Percentiles rank a stretch among this genome's conserved stretches.
Evolutionary conservation across 441 rosid genomes (phyloP).

Genomic region (Flueggea neowawraea): DNA sequence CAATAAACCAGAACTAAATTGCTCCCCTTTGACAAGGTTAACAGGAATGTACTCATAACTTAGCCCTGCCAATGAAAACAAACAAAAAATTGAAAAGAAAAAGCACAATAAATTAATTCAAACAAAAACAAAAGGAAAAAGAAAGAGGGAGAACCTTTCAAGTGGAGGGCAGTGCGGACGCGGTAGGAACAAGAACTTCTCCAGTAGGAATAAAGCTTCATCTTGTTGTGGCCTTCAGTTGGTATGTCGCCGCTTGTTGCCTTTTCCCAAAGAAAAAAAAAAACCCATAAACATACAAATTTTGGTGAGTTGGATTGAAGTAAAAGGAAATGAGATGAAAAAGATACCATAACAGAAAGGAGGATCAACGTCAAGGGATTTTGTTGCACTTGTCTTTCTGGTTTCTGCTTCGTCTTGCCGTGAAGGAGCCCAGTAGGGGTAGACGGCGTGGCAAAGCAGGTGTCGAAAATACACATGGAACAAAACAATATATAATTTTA

Average conservation of each 20-base stretch:
- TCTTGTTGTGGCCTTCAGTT: constrained; percentile 7
- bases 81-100: background rate
- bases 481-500: background rate
- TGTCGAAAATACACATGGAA: too few relatives aligned
- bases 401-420: background rate
- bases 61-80: constrained; percentile 25
- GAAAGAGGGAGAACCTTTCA: constrained; percentile 29
- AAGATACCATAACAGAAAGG: too few relatives aligned
- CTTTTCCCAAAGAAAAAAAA: background rate
- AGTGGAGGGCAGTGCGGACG: constrained; percentile 45
- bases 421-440: too few relatives aligned
- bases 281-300: background rate
- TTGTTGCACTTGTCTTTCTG: too few relatives aligned
- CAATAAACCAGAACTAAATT: constrained; percentile 45
- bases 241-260: background rate
- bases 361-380: too few relatives aligned
- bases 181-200: constrained; percentile 46
- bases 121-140: background rate
- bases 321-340: too few relatives aligned
- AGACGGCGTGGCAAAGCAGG: background rate
- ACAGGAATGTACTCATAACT: constrained; percentile 63
- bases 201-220: constrained; percentile 45
- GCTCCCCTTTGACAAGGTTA: constrained; percentile 48
- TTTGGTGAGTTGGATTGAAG: too few relatives aligned
- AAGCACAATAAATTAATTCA: background rate